Conservation (phyloP, 2,329 filamentous ascomycete genomes). For the Botrytis tulipae region DNA sequence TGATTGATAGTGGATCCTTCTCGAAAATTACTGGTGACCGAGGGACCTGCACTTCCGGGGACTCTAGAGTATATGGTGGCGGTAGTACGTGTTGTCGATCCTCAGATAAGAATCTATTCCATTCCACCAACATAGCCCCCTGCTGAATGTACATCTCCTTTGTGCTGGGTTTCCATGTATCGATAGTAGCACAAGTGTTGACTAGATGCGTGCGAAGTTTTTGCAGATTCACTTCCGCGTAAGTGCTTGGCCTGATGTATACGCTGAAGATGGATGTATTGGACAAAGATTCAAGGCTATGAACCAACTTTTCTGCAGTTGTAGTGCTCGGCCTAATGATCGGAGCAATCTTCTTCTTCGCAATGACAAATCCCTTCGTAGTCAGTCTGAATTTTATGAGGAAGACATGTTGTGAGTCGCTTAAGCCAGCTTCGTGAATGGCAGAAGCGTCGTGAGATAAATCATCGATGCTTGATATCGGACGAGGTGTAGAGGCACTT, state of each 20-base stretch:
- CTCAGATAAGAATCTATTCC: neutral
- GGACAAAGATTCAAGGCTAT: neutral
- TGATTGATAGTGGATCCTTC: neutral
- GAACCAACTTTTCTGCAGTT: neutral
- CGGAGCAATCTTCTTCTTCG: neutral
- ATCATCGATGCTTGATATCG: neutral
- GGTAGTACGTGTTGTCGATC: neutral
- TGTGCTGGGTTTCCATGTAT: neutral
- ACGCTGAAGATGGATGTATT: neutral
- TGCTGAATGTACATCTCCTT: neutral
- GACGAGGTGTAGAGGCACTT: neutral
- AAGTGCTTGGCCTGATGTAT: neutral
- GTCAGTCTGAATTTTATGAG: neutral
- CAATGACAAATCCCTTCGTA: neutral
- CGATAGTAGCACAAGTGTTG: neutral
- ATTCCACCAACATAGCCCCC: neutral
- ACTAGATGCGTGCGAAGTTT: neutral
- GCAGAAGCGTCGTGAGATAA: neutral
- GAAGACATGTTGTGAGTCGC: neutral
- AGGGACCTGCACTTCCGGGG: conserved; percentile 8
- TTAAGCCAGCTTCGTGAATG: neutral
- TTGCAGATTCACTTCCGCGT: neutral
- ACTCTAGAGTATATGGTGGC: neutral
- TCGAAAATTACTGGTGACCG: neutral
- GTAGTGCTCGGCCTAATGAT: neutral